Percentiles rank a stretch among this genome's conserved stretches.
Evolutionary conservation across 176 grass and related monocot species (phyloP).

Genomic region (Hyparrhenia diplandra): DNA sequence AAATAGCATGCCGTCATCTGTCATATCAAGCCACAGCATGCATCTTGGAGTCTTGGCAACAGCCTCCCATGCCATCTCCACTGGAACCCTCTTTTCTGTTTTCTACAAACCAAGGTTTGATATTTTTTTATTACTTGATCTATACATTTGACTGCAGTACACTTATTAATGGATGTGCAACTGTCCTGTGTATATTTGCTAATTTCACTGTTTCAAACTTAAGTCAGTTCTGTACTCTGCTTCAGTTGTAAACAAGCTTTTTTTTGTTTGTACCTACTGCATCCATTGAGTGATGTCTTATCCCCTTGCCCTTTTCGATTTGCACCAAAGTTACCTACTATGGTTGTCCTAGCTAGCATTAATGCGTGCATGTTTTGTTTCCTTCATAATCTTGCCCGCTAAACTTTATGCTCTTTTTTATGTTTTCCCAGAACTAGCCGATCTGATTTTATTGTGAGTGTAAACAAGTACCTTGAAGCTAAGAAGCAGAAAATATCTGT

Average conservation of each 20-base stretch:
- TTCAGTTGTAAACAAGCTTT: not conserved
- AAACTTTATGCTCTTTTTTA: conserved; percentile 15
- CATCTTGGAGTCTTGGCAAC: conserved; percentile 97
- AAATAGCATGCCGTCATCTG: conserved; percentile 85
- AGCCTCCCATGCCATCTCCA: conserved; percentile 85
- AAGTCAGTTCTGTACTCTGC: not conserved
- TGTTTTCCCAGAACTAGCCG: conserved; percentile 64
- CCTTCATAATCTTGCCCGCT: not conserved
- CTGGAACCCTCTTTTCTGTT: conserved; percentile 81
- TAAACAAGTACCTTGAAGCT: conserved; percentile 91
- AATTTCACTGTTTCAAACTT: conserved; percentile 1
- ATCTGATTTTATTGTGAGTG: conserved; percentile 85
- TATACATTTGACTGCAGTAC: too few species aligned
- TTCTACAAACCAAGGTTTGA: conserved; percentile 96
- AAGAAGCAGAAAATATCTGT: conserved; percentile 78
- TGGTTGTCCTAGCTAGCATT: not conserved
- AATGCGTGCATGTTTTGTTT: not conserved
- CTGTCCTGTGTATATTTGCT: conserved; percentile 1
- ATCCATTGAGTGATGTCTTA: not conserved
- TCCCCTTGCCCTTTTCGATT: not conserved
- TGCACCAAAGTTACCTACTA: not conserved
- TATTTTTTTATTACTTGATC: too few species aligned
- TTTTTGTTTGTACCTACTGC: not conserved
- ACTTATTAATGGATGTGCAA: not conserved
- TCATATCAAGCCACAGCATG: conserved; percentile 99